phyloP scores from a whole-genome alignment of 768 basidiomycete genomes.

The Boletus subcaerulescens region DNA sequence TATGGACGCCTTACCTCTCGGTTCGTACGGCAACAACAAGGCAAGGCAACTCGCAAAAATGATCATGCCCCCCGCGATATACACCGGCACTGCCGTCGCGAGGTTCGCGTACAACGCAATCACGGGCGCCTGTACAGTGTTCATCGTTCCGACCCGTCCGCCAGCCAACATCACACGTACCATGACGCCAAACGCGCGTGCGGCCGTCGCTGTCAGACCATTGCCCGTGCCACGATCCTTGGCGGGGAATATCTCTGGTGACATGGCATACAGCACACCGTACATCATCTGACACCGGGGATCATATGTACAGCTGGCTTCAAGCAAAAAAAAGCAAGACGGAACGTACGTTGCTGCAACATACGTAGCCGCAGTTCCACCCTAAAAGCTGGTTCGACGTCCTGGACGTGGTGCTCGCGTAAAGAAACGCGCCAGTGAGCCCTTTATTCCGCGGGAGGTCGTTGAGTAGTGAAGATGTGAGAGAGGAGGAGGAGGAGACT shows the following conservation, averaged over 20 bases:
- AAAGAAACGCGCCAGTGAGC: slow-evolving; percentile 73
- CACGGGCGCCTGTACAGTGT: slow-evolving; percentile 52
- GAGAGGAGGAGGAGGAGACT: slow-evolving; percentile 30
- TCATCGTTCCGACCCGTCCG: neutral
- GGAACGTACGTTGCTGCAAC: slow-evolving; percentile 52
- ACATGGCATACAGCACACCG: slow-evolving; percentile 68
- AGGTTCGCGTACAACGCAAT: slow-evolving; percentile 71
- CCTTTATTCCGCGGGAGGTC: slow-evolving; percentile 48
- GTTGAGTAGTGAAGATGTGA: slow-evolving; percentile 39
- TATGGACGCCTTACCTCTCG: slow-evolving; percentile 69
- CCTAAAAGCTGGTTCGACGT: slow-evolving; percentile 65
- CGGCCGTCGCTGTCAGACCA: slow-evolving; percentile 56
- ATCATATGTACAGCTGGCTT: no score
- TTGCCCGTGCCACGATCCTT: slow-evolving; percentile 75
- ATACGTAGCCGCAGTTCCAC: slow-evolving; percentile 79
- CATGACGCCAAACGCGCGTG: slow-evolving; percentile 66
- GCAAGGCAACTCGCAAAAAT: slow-evolving; percentile 58
- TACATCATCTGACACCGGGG: slow-evolving; percentile 60
- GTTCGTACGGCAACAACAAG: slow-evolving; percentile 68
- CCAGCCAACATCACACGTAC: slow-evolving; percentile 31
- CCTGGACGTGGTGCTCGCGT: slow-evolving; percentile 70
- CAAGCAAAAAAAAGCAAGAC: no score
- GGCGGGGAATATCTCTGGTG: slow-evolving; percentile 68
- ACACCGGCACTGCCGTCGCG: slow-evolving; percentile 64
- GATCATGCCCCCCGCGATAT: slow-evolving; percentile 64